Base-by-base conservation (phyloP, 2,329 filamentous ascomycete genomes). In the Fusarium sp. region DNA sequence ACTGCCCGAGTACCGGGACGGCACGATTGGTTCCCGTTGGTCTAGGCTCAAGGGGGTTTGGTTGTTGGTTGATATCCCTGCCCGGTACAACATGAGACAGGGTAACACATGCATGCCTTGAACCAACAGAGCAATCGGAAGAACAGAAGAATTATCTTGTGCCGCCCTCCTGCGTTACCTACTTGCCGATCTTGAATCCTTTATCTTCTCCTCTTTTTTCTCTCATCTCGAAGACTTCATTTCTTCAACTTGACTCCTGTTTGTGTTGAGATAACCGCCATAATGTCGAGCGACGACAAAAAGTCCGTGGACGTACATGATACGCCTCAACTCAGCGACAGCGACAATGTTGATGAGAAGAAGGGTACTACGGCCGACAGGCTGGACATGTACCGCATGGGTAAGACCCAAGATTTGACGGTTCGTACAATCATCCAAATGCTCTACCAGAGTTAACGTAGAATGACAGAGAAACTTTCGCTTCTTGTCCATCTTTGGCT, bases 401-500 rank as follows among this genome's bases (percentile, higher is more conserved):
- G 71, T 3, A 74, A 74, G 4, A 34, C 24, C 1, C 71, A 74
- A 30, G 71, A 74, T n/a, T 65, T 74, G 71, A 74, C 47, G 54
- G 71, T 74, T 55, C 8, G 72, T 72, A 4, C 10, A 6, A 18
- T 7, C 6, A 9, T 13, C 8, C 3, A 10, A 1, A 6, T 3
- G 0, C 13, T 14, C 8, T 25, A 14, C 1, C 10, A n/a, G 4
- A 7, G 4, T 9, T 34, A 18, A 34, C n/a, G 4, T 0, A 3
- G 1, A 2, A 34, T 9, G 1, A 0, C 18, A 82, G 77, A 77
- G 83, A 57, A 83, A 82, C 71, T 85, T 85, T 71, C 78, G 80
- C 4, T 83, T 83, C 59, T 48, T 83, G 25, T 81, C 81, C 10
- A 85, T 83, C 30, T 80, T 85, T 54, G 83, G 83, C 20, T 86